Evolutionary conservation across 768 basidiomycete genomes (phyloP).

Genomic region (Boletus coccyginus): DNA sequence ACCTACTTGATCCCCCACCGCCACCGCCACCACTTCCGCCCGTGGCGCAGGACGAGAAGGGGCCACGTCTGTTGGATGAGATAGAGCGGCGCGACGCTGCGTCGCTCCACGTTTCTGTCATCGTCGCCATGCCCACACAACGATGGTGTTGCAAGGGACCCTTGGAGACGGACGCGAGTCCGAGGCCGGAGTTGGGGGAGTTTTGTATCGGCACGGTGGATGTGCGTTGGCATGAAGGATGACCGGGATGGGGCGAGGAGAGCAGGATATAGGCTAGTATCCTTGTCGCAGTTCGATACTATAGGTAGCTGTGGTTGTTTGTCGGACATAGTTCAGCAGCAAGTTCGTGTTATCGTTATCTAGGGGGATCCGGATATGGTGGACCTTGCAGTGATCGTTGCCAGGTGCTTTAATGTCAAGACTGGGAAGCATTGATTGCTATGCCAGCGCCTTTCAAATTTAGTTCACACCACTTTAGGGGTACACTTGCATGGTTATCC

Average conservation of each 20-base stretch:
- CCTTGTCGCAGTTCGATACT: too few species aligned
- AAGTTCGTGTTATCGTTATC: too few species aligned
- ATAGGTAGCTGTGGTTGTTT: too few species aligned
- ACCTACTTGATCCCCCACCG: neutral
- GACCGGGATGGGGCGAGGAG: neutral
- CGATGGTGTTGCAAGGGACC: neutral
- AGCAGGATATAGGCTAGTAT: too few species aligned
- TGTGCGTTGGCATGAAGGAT: constrained; percentile 15
- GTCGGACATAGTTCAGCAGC: too few species aligned
- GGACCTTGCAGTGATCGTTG: neutral
- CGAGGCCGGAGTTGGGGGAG: constrained; percentile 32
- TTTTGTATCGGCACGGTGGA: constrained; percentile 28
- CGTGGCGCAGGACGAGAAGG: neutral
- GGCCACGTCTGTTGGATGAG: neutral
- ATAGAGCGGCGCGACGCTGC: constrained; percentile 8
- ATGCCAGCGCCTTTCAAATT: neutral
- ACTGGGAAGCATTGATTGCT: neutral
- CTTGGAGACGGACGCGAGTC: neutral
- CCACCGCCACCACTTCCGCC: neutral
- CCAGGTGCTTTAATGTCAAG: neutral
- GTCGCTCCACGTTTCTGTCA: constrained; percentile 38
- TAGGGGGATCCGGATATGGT: neutral
- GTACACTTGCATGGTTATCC: neutral
- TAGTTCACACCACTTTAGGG: neutral
- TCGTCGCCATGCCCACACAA: constrained; percentile 41